Base-by-base conservation (phyloP, 208 protist genomes). In the Crithidia acanthocephali region DNA sequence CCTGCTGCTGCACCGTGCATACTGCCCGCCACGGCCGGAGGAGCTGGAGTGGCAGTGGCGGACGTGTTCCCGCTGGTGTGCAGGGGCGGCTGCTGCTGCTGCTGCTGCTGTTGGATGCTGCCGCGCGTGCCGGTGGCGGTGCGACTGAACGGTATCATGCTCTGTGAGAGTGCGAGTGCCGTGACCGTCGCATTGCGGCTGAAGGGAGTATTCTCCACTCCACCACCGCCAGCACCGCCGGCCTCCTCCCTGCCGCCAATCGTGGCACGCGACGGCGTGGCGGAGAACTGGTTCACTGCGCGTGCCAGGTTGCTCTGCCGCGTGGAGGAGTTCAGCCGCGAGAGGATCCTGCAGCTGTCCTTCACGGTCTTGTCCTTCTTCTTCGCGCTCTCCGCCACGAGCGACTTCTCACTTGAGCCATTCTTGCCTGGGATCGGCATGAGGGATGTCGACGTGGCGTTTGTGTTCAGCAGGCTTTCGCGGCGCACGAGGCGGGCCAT, bases 401-500 rank as follows among this genome's bases (percentile, higher is more conserved):
- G 48, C 13, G 64, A 71, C 50, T 50, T 75, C 57, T 85, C 80
- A 27, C 72, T 74, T 16, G 70, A 37, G 23, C 74, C 81, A 23
- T 68, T 74, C 62, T 76, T 84, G 42, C 73, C 72, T 20, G 87
- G 81, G 16, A 87, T 73, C 25, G 84, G 68, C 72, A 84, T 76
- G 27, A 83, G 72, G 33, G 85, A 68, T 0, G 87, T 85, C 3
- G 82, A 87, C 25, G 84, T 88, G 18, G 81, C 85, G 74, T 93
- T 91, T 5, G 85, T 91, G 68, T 88, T 90, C 23, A 87, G 64
- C 13, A 74, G 59, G 60, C 84, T 88, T 55, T 89, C 85, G 25
- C 87, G 83, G 47, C 88, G 82, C 59, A 89, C 85, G 28, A 84
- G 70, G 45, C 83, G 79, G 51, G 88, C 88, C 56, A 93, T 75